phyloP scores from a whole-genome alignment of 768 basidiomycete species.

The Pleurotus citrinopileatus region DNA sequence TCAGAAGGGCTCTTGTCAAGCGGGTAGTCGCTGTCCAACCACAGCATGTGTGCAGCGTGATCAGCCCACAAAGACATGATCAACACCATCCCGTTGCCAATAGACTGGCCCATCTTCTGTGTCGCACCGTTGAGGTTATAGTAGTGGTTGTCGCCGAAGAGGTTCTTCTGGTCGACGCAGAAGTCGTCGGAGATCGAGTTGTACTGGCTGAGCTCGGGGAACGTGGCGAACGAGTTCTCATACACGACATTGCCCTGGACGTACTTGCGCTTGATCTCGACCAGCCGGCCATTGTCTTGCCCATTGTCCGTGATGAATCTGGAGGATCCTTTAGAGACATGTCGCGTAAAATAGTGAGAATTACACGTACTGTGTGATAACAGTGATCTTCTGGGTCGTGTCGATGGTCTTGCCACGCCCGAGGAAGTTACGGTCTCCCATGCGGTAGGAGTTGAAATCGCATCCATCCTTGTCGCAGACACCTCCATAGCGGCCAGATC shows the following conservation, averaged over 20 bases:
- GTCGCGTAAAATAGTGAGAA: too few relatives aligned
- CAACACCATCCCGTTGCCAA: conserved; percentile 32
- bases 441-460: too few relatives aligned
- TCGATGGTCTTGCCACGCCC: conserved; percentile 37
- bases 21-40: conserved; percentile 37
- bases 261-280: conserved; percentile 30
- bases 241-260: conserved; percentile 36
- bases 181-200: conserved; percentile 35
- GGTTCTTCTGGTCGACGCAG: conserved; percentile 31
- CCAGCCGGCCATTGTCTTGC: neutral
- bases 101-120: conserved; percentile 17
- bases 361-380: conserved; percentile 21
- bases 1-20: conserved; percentile 17
- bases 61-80: conserved; percentile 38
- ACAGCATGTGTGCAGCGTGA: conserved; percentile 36
- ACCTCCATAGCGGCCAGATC: conserved; percentile 13
- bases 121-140: conserved; percentile 24
- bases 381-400: conserved; percentile 33
- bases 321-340: neutral
- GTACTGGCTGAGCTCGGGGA: conserved; percentile 25
- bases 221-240: conserved; percentile 30
- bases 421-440: conserved; percentile 35
- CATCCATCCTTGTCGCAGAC: conserved; percentile 44
- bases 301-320: conserved; percentile 36
- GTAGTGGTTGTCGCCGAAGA: conserved; percentile 27